Base-by-base conservation (phyloP, 108 stramenopile genomes). In the Stephanodiscus triporus region DNA sequence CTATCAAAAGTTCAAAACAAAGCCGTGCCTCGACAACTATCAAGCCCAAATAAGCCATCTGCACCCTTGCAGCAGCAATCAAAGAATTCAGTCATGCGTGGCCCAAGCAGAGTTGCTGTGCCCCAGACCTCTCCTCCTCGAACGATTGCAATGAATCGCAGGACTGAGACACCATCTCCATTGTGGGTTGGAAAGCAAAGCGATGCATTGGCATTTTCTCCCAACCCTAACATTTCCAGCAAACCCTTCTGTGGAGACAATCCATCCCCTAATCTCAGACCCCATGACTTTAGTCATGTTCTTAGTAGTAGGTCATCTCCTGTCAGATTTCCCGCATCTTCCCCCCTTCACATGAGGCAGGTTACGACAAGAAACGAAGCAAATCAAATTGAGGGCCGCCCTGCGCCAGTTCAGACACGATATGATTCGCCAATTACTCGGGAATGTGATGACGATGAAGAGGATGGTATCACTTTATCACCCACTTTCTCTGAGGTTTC, bases 381-480 rank as follows among this genome's bases (percentile, higher is more conserved):
- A 20, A 40, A 40, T 34, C 32, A n/a, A 53, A 24, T 53, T 24
- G 51, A 1, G 17, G 16, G 19, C 38, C 58, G 58, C 34, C 34
- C 40, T 22, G 42, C 38, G 13, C 58, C 63, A 13, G 49, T 71
- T 43, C 47, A 71, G 32, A 71, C 70, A 37, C 50, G 49, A 19
- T 66, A 50, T 38, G 57, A 66, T 30, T 67, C 68, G 22, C 42
- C 51, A 27, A 2, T 7, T 36, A 8, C 58, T 29, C 14, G 36
- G 14, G n/a, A 75, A 0, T 45, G 27, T 49, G 57, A 59, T 43
- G 64, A 66, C 24, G 77, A 78, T 7, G 60, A 78, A 14, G 77
- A 78, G 23, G 77, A 78, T 66, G 77, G 77, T 40, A 78, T 78
- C 45, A 78, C 77, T 47, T 70, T 78, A 48, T 78, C 77, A 24